Evolutionary conservation across 495 filamentous ascomycete genomes (phyloP), one percentile per base, ranked within the genome.

Genomic region (Trypethelium eluteriae): DNA sequence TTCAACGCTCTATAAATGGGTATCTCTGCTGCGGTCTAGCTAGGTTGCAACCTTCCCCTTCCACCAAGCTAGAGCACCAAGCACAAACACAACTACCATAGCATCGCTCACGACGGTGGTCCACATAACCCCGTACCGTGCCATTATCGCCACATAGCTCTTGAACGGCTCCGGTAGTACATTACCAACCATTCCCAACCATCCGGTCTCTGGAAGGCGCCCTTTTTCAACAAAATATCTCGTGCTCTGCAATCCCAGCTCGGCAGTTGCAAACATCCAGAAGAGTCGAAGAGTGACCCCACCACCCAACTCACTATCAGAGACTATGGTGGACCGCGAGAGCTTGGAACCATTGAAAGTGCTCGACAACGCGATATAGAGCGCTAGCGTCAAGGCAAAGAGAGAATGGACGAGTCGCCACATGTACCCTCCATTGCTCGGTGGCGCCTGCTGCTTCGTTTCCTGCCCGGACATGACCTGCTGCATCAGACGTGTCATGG

Each of bases 381-480:
- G 69, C 0, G 87, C 90, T 3, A 96, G 79, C 0, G 78, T 75
- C 12, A 95, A 73, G 0, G 91, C 85, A 75, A 93, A 89, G 0
- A 91, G 47, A 2, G 86, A 83, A 75, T 96, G 92, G 16, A 94
- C 73, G 14, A 90, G 79, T 63, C 89, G 86, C 90, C 91, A 96
- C 1, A 91, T 66, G 65, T 85, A 82, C 75, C 76, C 64, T 77
- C 82, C 75, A 80, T 80, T 70, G 78, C 67, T 63, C 47, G 80
- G 77, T 5, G 76, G 74, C 34, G 75, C 71, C 38, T 70, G 78
- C 62, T 71, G 74, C 63, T 72, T 74, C 6, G 72, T 64, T 12
- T 68, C 53, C 38, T 72, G 62, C 38, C 69, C 62, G 12, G 80
- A 81, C 71, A 88, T 77, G 70, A 89, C 77, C 62, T 86, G 82